A percentile compares a stretch with the other conserved stretches of the same genome.
Conservation (phyloP, 148 eudicot genomes). For the Oxyria digyna region DNA sequence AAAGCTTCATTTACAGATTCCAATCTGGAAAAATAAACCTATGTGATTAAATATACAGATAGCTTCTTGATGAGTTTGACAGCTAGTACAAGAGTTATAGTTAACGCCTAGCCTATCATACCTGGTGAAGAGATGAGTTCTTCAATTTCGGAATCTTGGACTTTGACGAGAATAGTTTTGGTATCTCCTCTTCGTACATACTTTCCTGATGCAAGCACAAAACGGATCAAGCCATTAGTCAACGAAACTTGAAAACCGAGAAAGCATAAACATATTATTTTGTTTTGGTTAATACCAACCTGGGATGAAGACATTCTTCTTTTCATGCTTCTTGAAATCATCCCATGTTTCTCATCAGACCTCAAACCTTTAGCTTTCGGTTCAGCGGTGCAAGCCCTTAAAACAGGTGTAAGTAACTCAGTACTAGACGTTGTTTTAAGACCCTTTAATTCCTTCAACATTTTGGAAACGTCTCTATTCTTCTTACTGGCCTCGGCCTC, state of each 20-base stretch:
- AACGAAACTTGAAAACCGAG: background rate
- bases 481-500: conserved; percentile 26
- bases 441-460: conserved; percentile 27
- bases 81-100: background rate
- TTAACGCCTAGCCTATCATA: background rate
- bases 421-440: conserved; percentile 21
- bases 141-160: conserved; percentile 13
- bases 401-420: conserved; percentile 23
- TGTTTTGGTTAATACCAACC: no score
- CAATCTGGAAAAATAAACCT: no score
- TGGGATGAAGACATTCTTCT: conserved; percentile 23
- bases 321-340: conserved; percentile 14
- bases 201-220: background rate
- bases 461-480: conserved; percentile 31
- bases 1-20: no score
- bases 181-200: conserved; percentile 2
- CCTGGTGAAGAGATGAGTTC: background rate
- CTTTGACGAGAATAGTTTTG: conserved; percentile 6
- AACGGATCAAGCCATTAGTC: background rate
- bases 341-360: conserved; percentile 2
- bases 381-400: conserved; percentile 25
- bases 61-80: background rate
- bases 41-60: background rate
- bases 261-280: no score
- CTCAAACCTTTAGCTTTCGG: background rate